phyloP scores from a whole-genome alignment of 495 filamentous ascomycete genomes.

The Collariella sp. region DNA sequence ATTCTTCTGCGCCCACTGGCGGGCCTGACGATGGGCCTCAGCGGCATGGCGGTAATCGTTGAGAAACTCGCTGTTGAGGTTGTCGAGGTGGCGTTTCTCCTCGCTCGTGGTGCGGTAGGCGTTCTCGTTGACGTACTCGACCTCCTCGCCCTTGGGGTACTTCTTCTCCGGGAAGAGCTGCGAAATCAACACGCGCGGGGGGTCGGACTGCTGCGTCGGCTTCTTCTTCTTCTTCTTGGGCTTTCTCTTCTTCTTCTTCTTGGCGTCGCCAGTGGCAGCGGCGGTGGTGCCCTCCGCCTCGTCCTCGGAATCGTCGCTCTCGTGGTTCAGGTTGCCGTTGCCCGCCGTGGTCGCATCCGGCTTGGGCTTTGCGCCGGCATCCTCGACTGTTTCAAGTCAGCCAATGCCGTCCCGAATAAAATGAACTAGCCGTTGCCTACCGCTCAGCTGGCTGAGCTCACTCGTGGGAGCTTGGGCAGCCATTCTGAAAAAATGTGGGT shows the following conservation, averaged over 20 bases:
- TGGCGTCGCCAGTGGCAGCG: slow-evolving; percentile 35
- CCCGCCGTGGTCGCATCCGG: slow-evolving; percentile 36
- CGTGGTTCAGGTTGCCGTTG: slow-evolving; percentile 53
- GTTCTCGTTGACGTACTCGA: slow-evolving; percentile 70
- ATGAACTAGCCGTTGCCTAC: slow-evolving; percentile 18
- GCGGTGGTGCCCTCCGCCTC: slow-evolving; percentile 35
- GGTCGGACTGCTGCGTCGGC: slow-evolving; percentile 64
- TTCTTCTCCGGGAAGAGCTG: slow-evolving; percentile 64
- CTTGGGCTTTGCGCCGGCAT: slow-evolving; percentile 45
- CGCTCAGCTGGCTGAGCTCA: slow-evolving; percentile 37
- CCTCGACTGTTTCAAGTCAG: slow-evolving; percentile 21
- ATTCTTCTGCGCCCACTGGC: slow-evolving; percentile 69
- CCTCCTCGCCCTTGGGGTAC: slow-evolving; percentile 76
- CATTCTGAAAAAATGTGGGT: slow-evolving; percentile 22
- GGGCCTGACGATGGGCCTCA: slow-evolving; percentile 81
- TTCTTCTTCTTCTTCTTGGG: slow-evolving; percentile 73
- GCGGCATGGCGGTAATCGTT: slow-evolving; percentile 80
- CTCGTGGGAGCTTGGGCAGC: slow-evolving; percentile 36
- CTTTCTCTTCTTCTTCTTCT: slow-evolving; percentile 75
- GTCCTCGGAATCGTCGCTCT: slow-evolving; percentile 62
- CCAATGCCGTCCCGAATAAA: background rate
- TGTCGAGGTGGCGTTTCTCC: slow-evolving; percentile 79
- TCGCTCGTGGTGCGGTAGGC: slow-evolving; percentile 73
- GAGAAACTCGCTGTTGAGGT: slow-evolving; percentile 75
- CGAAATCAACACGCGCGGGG: slow-evolving; percentile 66